Evolutionary conservation across 164 flowering plant genomes (phyloP).

Genomic region (Cinnamomum chago): DNA sequence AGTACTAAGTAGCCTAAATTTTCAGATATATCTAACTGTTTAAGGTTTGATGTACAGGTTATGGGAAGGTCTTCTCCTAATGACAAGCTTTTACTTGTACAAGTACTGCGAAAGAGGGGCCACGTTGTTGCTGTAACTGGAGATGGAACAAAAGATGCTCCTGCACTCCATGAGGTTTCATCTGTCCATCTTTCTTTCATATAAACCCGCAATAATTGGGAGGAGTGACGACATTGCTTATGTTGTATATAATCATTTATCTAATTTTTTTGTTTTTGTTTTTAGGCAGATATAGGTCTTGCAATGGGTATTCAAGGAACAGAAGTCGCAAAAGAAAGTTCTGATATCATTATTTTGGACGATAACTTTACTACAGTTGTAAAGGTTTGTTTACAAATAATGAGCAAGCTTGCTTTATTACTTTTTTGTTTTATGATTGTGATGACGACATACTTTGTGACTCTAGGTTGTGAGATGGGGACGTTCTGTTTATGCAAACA

Average conservation of each 20-base stretch:
- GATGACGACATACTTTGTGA: not conserved
- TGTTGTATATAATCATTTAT: not conserved
- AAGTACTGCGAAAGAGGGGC: slow-evolving; percentile 69
- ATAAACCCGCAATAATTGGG: not conserved
- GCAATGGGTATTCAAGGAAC: slow-evolving; percentile 96
- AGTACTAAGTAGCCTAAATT: not conserved
- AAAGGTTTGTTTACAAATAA: slow-evolving; percentile 46
- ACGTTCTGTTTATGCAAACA: slow-evolving; percentile 91
- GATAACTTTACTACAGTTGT: slow-evolving; percentile 94
- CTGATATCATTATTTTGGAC: slow-evolving; percentile 95
- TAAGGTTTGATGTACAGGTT: slow-evolving; percentile 44
- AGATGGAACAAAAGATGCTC: slow-evolving; percentile 99
- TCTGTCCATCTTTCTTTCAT: not conserved
- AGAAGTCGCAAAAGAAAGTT: slow-evolving; percentile 98
- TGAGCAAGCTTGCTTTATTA: not conserved
- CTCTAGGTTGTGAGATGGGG: slow-evolving; percentile 97
- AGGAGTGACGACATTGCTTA: not conserved
- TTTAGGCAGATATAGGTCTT: slow-evolving; percentile 95
- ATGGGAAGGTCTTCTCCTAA: slow-evolving; percentile 97
- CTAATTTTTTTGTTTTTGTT: slow-evolving; percentile 4
- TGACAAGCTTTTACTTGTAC: slow-evolving; percentile 91
- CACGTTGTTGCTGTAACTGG: slow-evolving; percentile 99
- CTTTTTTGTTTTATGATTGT: not conserved
- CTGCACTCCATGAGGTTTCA: slow-evolving; percentile 87
- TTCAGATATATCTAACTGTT: not conserved